Percentiles rank a stretch among this genome's conserved stretches.
Evolutionary conservation across 1,284 basidiomycete genomes (phyloP).

Genomic region (Cystobasidium sp.): DNA sequence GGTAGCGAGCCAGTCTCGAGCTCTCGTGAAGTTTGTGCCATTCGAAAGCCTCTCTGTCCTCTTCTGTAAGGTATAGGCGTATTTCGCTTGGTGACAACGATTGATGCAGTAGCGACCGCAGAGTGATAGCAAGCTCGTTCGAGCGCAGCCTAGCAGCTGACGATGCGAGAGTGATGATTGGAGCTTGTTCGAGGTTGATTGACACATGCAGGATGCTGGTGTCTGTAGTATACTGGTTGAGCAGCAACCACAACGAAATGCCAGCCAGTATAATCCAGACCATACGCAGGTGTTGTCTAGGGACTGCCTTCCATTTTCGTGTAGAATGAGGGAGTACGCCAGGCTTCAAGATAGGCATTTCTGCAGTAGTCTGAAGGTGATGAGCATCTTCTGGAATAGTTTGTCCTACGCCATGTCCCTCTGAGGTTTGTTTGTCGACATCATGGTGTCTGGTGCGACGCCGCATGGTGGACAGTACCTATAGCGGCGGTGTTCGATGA

Average conservation of each 20-base stretch:
- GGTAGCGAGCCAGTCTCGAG: conserved; percentile 20
- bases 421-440: too few species aligned
- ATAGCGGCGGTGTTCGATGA: too few species aligned
- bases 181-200: background rate
- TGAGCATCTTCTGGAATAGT: too few species aligned
- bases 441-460: too few species aligned
- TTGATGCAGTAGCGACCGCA: conserved; percentile 24
- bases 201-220: background rate
- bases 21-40: background rate
- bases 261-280: too few species aligned
- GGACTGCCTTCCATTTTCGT: background rate
- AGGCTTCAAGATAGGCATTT: background rate
- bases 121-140: conserved; percentile 26
- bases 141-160: conserved; percentile 22
- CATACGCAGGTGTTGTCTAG: too few species aligned
- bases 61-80: conserved; percentile 18
- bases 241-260: too few species aligned
- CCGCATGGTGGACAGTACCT: too few species aligned
- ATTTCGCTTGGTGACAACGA: conserved; percentile 9
- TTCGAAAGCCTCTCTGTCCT: conserved; percentile 24
- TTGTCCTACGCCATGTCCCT: too few species aligned
- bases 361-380: background rate
- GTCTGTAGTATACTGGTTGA: too few species aligned
- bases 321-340: background rate
- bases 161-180: conserved; percentile 32